A percentile compares a stretch with the other conserved stretches of the same genome.
These are phyloP conservation scores for Pseudocercospora fuligena DNA, from an alignment of 2,329 filamentous ascomycete genomes.

Conservation along the genomic window DNA sequence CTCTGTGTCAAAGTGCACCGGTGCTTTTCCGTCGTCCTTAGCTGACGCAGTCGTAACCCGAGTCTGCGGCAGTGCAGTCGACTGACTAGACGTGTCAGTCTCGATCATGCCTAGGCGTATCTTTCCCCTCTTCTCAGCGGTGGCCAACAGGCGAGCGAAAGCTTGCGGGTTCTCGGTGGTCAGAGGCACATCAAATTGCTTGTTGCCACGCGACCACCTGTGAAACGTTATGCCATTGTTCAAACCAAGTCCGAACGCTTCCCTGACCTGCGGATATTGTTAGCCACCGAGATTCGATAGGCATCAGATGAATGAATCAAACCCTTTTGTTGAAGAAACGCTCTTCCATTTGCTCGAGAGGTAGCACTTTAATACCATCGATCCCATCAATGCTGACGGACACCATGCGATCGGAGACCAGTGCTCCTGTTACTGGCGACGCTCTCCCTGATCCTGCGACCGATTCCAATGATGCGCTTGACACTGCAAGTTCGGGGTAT, in stretches of 20 bases:
- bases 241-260: not conserved
- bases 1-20: not conserved
- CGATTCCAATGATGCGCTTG: not conserved
- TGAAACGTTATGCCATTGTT: not conserved
- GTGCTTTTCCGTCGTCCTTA: not conserved
- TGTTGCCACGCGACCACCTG: not conserved
- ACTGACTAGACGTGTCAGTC: not conserved
- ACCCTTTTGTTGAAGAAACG: not conserved
- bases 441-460: not conserved
- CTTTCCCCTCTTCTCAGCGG: not conserved
- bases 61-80: not conserved
- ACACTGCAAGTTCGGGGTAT: not conserved
- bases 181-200: not conserved
- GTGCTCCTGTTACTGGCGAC: not conserved
- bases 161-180: not conserved
- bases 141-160: not conserved
- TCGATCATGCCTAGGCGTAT: not conserved
- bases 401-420: not conserved
- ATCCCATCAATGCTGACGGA: not conserved
- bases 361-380: not conserved
- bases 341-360: not conserved
- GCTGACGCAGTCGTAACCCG: not conserved
- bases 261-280: not conserved
- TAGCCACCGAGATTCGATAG: not conserved
- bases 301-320: not conserved